Conservation (phyloP, 768 basidiomycete genomes). For the Amanita rubescens region DNA sequence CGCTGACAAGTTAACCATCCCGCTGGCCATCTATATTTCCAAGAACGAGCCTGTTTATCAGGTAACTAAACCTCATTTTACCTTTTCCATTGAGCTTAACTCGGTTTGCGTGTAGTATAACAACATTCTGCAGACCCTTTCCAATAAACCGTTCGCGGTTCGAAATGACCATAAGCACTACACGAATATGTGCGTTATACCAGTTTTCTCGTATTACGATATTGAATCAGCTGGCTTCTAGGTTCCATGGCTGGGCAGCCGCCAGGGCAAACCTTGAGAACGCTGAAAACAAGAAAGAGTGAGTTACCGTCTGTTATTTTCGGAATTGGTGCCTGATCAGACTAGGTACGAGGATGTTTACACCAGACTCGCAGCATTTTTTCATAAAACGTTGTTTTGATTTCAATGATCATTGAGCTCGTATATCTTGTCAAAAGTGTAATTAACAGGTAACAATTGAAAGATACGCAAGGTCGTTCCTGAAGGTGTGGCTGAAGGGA, state of each 20-base stretch:
- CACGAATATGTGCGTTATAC: slow-evolving; percentile 30
- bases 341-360: slow-evolving; percentile 50
- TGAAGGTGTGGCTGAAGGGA: too few species aligned
- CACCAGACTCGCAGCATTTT: slow-evolving; percentile 40
- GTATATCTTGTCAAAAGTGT: too few species aligned
- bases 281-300: slow-evolving; percentile 52
- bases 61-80: slow-evolving; percentile 23
- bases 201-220: neutral
- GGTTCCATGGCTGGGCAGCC: slow-evolving; percentile 61
- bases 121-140: slow-evolving; percentile 40
- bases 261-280: slow-evolving; percentile 52
- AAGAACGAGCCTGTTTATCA: slow-evolving; percentile 51
- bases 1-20: slow-evolving; percentile 41
- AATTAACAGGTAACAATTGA: too few species aligned
- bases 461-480: too few species aligned
- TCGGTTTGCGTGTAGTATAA: slow-evolving; percentile 30
- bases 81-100: neutral
- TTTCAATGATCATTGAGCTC: neutral
- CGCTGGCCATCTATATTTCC: slow-evolving; percentile 49
- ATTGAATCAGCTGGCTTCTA: slow-evolving; percentile 12
- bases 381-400: slow-evolving; percentile 26
- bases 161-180: slow-evolving; percentile 47
- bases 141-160: slow-evolving; percentile 41
- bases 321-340: neutral
- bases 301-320: slow-evolving; percentile 9